These are phyloP conservation scores for Pleurozium schreberi DNA, from an alignment of 225 moss, liverwort and hornwort species.

Conservation along the genomic window DNA sequence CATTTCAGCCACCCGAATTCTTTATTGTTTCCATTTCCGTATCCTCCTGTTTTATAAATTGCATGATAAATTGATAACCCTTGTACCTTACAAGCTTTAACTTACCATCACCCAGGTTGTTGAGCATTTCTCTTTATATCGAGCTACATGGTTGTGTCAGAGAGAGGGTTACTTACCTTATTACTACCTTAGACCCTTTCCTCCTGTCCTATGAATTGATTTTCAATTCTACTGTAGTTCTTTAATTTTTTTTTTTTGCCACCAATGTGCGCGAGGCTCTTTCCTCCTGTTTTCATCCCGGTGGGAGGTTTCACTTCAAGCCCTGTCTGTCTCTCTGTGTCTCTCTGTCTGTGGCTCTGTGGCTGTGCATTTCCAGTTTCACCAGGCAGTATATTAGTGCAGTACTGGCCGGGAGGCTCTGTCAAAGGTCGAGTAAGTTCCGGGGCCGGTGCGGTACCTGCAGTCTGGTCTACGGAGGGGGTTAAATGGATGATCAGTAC, in stretches of 20 bases:
- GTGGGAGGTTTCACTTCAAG: background rate
- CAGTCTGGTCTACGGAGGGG: background rate
- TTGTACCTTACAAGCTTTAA: too few relatives aligned
- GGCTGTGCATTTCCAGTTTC: background rate
- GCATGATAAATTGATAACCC: background rate
- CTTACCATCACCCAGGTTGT: background rate
- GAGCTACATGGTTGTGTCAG: background rate
- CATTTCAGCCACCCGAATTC: background rate
- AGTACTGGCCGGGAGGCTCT: background rate
- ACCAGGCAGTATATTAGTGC: too few relatives aligned
- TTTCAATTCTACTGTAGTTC: background rate
- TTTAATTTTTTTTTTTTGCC: background rate
- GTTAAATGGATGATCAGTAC: background rate
- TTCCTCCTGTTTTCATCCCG: background rate
- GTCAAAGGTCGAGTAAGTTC: background rate
- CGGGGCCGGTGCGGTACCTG: background rate
- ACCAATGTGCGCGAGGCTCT: background rate
- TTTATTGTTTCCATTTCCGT: background rate
- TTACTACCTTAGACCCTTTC: background rate
- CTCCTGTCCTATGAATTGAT: background rate
- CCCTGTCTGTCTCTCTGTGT: background rate
- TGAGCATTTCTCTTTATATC: constrained; percentile 1
- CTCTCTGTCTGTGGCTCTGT: too few relatives aligned
- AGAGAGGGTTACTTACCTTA: background rate
- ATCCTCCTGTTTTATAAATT: background rate